Evolutionary conservation across 768 basidiomycete species (phyloP).

Genomic region (Xerocomus potaroensis): DNA sequence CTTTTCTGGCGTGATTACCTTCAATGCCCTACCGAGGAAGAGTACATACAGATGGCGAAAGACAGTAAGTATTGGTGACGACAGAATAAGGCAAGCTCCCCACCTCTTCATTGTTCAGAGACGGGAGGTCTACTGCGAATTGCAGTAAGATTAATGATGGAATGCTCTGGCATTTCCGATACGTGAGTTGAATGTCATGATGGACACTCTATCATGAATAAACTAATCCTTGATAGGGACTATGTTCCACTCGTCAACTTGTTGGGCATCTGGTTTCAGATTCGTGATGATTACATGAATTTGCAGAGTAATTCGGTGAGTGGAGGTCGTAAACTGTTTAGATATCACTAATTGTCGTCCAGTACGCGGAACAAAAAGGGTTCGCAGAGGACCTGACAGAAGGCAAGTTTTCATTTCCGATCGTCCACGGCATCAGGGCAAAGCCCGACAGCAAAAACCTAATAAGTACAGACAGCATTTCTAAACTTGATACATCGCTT

Average conservation of each 20-base stretch:
- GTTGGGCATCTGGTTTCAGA: conserved; percentile 56
- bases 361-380: conserved; percentile 84
- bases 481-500: neutral
- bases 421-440: conserved; percentile 84
- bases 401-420: conserved; percentile 96
- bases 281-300: conserved; percentile 52
- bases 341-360: neutral
- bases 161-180: conserved; percentile 56
- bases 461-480: conserved; percentile 55
- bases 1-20: conserved; percentile 90
- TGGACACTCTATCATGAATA: neutral
- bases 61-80: conserved; percentile 58
- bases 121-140: conserved; percentile 91
- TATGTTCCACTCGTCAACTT: conserved; percentile 55
- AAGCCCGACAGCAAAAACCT: conserved; percentile 75
- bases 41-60: conserved; percentile 94
- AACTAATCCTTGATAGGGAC: conserved; percentile 31
- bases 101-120: conserved; percentile 47
- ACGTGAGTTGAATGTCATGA: conserved; percentile 40
- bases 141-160: conserved; percentile 95
- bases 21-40: conserved; percentile 88
- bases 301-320: conserved; percentile 24
- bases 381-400: conserved; percentile 94
- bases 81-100: neutral
- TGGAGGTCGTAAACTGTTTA: neutral